phyloP scores from a whole-genome alignment of 257 asterid genomes.

The Capsicum baccatum region DNA sequence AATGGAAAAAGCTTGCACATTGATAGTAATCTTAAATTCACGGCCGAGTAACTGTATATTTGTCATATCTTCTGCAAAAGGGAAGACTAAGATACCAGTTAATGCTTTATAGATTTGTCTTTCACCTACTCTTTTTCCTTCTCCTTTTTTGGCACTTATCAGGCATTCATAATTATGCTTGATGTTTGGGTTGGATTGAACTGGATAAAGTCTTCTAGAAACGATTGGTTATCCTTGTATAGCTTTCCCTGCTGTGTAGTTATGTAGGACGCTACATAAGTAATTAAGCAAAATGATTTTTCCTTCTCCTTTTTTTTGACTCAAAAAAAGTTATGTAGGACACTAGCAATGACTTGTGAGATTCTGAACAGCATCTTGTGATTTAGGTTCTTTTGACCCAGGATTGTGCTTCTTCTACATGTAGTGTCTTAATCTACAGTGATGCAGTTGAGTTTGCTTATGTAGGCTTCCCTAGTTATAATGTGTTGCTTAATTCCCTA shows the following conservation, averaged over 20 bases:
- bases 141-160: not conserved
- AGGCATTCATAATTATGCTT: not conserved
- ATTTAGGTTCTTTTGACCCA: not conserved
- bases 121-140: not conserved
- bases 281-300: too few species aligned
- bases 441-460: not conserved
- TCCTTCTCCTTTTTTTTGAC: too few species aligned
- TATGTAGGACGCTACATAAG: not conserved
- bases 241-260: not conserved
- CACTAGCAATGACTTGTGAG: not conserved
- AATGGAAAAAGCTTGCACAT: not conserved
- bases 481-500: not conserved
- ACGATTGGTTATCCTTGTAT: not conserved
- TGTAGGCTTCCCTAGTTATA: not conserved
- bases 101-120: not conserved
- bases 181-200: slow-evolving; percentile 6
- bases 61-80: not conserved
- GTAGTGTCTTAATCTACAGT: not conserved
- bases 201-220: not conserved
- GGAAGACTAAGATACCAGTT: not conserved
- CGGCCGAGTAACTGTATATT: not conserved
- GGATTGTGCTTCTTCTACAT: not conserved
- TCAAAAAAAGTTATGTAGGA: not conserved
- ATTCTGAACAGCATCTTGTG: not conserved
- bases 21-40: not conserved